phyloP scores from a whole-genome alignment of 1,139 yeast genomes.

The Kurtzmaniella quercitrusa region DNA sequence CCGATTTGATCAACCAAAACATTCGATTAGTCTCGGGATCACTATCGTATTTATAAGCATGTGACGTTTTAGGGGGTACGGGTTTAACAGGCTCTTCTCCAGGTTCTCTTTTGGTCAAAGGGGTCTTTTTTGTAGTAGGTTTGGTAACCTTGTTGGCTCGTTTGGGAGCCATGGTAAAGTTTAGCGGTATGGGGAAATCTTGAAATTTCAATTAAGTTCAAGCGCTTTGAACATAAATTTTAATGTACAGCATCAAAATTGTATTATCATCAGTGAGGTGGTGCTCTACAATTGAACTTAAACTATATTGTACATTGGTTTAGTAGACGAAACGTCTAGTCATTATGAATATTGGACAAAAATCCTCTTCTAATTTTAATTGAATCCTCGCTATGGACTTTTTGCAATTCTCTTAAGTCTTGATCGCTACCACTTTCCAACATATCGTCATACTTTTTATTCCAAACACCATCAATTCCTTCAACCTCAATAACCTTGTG shows the following conservation, averaged over 20 bases:
- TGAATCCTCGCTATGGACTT: conserved; percentile 18
- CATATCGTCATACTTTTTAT: conserved; percentile 18
- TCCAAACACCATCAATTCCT: conserved; percentile 27
- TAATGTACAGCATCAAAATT: no score
- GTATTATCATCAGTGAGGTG: no score
- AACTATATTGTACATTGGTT: neutral
- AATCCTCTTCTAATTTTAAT: conserved; percentile 21
- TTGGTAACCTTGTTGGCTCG: conserved; percentile 2
- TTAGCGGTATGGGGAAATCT: neutral
- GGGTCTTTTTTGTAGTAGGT: neutral
- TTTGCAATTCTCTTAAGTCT: conserved; percentile 14
- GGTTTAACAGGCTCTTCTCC: conserved; percentile 3
- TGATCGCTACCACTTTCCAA: conserved; percentile 13
- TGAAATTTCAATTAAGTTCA: no score
- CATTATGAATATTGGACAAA: conserved; percentile 10
- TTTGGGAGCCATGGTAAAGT: conserved; percentile 3
- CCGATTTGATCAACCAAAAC: conserved; percentile 53
- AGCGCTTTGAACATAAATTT: no score
- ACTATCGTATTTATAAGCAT: conserved; percentile 7
- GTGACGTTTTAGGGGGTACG: conserved; percentile 7
- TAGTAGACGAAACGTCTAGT: neutral
- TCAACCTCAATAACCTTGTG: conserved; percentile 11
- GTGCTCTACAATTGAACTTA: no score
- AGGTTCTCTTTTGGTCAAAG: neutral
- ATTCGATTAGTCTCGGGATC: conserved; percentile 15